Evolutionary conservation across 176 grass and related monocot genomes (phyloP).

Genomic region (Phoenix dactylifera): DNA sequence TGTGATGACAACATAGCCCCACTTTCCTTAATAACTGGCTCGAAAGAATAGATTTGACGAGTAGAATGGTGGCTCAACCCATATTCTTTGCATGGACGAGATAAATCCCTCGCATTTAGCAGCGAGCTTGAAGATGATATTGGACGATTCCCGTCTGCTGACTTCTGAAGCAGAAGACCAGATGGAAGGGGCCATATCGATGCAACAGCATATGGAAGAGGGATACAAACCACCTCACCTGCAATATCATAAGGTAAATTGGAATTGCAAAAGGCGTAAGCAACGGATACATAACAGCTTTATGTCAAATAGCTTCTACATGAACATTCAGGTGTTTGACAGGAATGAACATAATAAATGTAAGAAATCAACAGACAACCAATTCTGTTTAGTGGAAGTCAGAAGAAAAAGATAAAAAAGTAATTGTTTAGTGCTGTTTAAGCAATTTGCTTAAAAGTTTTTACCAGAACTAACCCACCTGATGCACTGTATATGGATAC

Average conservation of each 20-base stretch:
- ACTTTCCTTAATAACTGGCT: constrained; percentile 43
- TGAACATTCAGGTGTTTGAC: too few species aligned
- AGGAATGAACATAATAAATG: too few species aligned
- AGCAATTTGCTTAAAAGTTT: too few species aligned
- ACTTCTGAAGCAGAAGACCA: constrained; percentile 80
- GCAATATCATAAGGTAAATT: constrained; percentile 20
- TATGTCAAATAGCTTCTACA: too few species aligned
- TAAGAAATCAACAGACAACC: too few species aligned
- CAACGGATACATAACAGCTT: not conserved
- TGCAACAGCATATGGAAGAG: constrained; percentile 66
- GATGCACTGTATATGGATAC: constrained; percentile 75
- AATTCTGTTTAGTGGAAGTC: too few species aligned
- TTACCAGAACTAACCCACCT: constrained; percentile 26
- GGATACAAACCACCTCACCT: constrained; percentile 73
- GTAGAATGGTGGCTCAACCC: constrained; percentile 40
- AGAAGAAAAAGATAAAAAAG: too few species aligned
- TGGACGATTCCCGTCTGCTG: constrained; percentile 50
- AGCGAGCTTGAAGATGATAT: constrained; percentile 56
- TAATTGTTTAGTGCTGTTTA: too few species aligned
- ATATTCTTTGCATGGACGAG: constrained; percentile 67
- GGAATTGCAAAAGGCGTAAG: not conserved
- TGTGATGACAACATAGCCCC: constrained; percentile 53
- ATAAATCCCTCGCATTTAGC: constrained; percentile 55
- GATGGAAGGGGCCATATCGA: constrained; percentile 81
- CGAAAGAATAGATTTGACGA: constrained; percentile 32